phyloP scores from a whole-genome alignment of 495 filamentous ascomycete genomes.

The Penicillium bovifimosum region DNA sequence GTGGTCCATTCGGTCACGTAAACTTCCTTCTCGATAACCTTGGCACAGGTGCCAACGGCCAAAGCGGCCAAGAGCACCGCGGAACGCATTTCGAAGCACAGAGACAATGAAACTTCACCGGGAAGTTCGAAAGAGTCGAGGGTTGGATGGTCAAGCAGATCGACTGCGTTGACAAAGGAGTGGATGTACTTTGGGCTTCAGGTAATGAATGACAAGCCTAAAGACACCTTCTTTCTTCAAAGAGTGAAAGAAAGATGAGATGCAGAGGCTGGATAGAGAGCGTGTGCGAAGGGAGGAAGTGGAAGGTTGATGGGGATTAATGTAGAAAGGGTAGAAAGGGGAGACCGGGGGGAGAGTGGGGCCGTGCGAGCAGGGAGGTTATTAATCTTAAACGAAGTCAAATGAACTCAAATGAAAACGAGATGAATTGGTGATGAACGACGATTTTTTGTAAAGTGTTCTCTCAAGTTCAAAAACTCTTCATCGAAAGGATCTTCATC shows the following conservation, averaged over 20 bases:
- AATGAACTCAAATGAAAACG: background rate
- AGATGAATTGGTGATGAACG: background rate
- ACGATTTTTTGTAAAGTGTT: background rate
- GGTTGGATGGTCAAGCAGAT: slow-evolving; percentile 27
- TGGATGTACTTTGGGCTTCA: slow-evolving; percentile 15
- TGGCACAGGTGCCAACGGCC: slow-evolving; percentile 56
- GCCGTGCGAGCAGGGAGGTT: slow-evolving; percentile 15
- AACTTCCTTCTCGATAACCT: slow-evolving; percentile 51
- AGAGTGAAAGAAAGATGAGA: slow-evolving; percentile 27
- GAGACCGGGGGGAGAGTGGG: slow-evolving; percentile 12
- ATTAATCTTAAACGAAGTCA: slow-evolving; percentile 7
- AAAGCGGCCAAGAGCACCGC: slow-evolving; percentile 57
- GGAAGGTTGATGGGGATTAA: slow-evolving; percentile 15
- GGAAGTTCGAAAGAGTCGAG: slow-evolving; percentile 28
- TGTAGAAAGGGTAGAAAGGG: slow-evolving; percentile 22
- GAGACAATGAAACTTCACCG: slow-evolving; percentile 37
- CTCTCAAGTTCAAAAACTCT: background rate
- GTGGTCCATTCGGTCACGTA: slow-evolving; percentile 50
- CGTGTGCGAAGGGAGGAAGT: slow-evolving; percentile 15
- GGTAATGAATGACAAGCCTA: slow-evolving; percentile 39
- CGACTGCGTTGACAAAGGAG: slow-evolving; percentile 32
- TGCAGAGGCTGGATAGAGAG: slow-evolving; percentile 12
- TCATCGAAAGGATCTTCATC: too few species aligned
- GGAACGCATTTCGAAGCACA: slow-evolving; percentile 55
- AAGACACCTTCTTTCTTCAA: slow-evolving; percentile 32